phyloP scores from a whole-genome alignment of 768 basidiomycete species.

The Rhodotorula kratochvilovae region DNA sequence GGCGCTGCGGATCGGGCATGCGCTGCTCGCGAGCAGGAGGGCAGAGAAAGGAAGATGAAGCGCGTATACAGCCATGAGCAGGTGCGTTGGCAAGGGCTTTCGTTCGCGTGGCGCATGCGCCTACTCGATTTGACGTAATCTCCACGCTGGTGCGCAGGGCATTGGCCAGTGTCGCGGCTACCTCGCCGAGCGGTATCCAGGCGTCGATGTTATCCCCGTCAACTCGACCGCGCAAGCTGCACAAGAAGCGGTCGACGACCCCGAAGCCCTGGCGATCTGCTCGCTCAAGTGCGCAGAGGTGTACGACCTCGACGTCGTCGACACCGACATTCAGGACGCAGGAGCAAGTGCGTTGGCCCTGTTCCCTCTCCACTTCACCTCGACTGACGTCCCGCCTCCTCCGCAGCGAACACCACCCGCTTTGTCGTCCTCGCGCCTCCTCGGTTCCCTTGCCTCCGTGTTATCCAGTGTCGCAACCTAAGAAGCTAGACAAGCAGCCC shows the following conservation, averaged over 20 bases:
- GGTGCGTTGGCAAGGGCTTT: constrained; percentile 16
- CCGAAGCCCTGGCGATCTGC: constrained; percentile 37
- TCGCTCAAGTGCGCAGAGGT: constrained; percentile 40
- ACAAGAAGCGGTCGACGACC: constrained; percentile 14
- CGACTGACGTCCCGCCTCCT: neutral
- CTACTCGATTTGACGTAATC: too few species aligned
- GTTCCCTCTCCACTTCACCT: neutral
- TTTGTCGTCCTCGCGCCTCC: constrained; percentile 24
- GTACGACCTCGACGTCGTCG: constrained; percentile 36
- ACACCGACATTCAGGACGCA: constrained; percentile 41
- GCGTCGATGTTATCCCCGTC: constrained; percentile 19
- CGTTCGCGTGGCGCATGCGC: too few species aligned
- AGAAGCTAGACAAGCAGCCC: neutral
- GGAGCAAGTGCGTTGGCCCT: constrained; percentile 23
- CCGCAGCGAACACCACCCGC: constrained; percentile 35
- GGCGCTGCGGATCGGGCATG: constrained; percentile 39
- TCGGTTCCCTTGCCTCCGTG: neutral
- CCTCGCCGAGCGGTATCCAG: constrained; percentile 21
- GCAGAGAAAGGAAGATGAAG: constrained; percentile 10
- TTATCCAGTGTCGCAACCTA: constrained; percentile 1
- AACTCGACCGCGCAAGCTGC: constrained; percentile 41
- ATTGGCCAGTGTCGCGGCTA: constrained; percentile 40
- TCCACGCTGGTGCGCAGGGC: constrained; percentile 12
- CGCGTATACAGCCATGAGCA: constrained; percentile 43
- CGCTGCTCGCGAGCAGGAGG: constrained; percentile 20